Evolutionary conservation across 2,329 filamentous ascomycete species (phyloP).

Genomic region (Conoideocrella luteorostrata): DNA sequence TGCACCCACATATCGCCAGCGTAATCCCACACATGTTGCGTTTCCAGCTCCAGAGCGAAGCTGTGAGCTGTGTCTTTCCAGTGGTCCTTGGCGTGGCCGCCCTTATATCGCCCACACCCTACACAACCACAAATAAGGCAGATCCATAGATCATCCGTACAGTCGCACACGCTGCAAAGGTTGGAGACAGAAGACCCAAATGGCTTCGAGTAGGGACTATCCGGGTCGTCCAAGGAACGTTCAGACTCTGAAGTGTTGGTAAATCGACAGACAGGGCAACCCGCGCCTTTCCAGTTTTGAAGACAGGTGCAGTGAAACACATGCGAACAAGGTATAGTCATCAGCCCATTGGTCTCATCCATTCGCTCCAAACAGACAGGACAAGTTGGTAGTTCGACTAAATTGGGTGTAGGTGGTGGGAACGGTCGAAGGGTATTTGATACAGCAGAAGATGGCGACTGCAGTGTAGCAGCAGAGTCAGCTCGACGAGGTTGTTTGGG

Average conservation of each 20-base stretch:
- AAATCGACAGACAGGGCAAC: slow-evolving; percentile 91
- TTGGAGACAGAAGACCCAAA: slow-evolving; percentile 58
- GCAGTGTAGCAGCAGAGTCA: slow-evolving; percentile 54
- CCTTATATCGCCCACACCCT: slow-evolving; percentile 90
- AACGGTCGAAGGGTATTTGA: slow-evolving; percentile 50
- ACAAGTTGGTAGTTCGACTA: slow-evolving; percentile 90
- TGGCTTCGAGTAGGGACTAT: slow-evolving; percentile 45
- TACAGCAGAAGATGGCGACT: slow-evolving; percentile 31
- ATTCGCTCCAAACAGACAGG: slow-evolving; percentile 95
- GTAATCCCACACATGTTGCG: slow-evolving; percentile 97
- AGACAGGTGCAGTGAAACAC: slow-evolving; percentile 96
- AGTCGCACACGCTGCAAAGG: slow-evolving; percentile 76
- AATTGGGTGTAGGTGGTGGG: slow-evolving; percentile 66
- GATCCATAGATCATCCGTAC: slow-evolving; percentile 81
- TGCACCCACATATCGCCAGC: slow-evolving; percentile 94
- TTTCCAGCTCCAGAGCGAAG: slow-evolving; percentile 87
- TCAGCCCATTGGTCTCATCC: slow-evolving; percentile 91
- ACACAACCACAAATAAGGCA: slow-evolving; percentile 90
- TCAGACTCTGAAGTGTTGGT: slow-evolving; percentile 46
- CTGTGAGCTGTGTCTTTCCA: slow-evolving; percentile 86
- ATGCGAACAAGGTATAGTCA: slow-evolving; percentile 95
- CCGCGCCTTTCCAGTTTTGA: slow-evolving; percentile 90
- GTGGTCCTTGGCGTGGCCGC: slow-evolving; percentile 86
- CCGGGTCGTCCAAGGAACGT: slow-evolving; percentile 32
- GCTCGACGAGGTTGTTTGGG: slow-evolving; percentile 40